Evolutionary conservation across 2,329 filamentous ascomycete genomes (phyloP).

Genomic region (Corniculantispora saksenae): DNA sequence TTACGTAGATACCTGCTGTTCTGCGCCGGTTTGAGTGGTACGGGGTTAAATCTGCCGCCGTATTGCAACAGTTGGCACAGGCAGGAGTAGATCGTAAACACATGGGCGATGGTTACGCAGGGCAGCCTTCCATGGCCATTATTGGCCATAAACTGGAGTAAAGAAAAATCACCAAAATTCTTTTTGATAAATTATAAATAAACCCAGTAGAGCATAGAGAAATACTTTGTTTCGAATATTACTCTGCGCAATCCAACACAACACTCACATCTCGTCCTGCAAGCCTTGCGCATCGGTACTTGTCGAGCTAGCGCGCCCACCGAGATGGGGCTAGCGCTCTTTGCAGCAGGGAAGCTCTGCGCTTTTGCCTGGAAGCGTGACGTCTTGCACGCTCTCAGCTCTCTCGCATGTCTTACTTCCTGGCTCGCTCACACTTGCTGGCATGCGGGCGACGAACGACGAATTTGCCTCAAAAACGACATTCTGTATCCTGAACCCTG

Average conservation of each 20-base stretch:
- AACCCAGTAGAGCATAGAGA: too few relatives aligned
- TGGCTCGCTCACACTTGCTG: neutral
- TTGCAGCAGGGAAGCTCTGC: neutral
- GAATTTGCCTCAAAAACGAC: neutral
- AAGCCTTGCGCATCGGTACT: neutral
- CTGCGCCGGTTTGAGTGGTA: too few relatives aligned
- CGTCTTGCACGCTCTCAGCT: slow-evolving; percentile 5
- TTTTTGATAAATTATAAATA: too few relatives aligned
- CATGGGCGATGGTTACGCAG: too few relatives aligned
- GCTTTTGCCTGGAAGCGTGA: neutral
- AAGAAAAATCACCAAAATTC: too few relatives aligned
- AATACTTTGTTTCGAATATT: too few relatives aligned
- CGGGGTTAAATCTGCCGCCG: too few relatives aligned
- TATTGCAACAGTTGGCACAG: too few relatives aligned
- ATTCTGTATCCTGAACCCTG: neutral
- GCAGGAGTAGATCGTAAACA: too few relatives aligned
- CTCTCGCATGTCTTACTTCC: neutral
- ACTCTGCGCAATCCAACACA: neutral
- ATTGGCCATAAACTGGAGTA: too few relatives aligned
- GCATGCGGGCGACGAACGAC: neutral
- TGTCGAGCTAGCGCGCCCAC: neutral
- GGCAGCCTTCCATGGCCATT: too few relatives aligned
- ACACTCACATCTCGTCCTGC: neutral
- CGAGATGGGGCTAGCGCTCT: slow-evolving; percentile 8
- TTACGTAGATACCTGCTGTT: too few relatives aligned